A percentile compares a stretch with the other conserved stretches of the same genome.
These are phyloP conservation scores for Inga leiocalycina DNA, from an alignment of 306 rosid genomes.

Conservation along the genomic window DNA sequence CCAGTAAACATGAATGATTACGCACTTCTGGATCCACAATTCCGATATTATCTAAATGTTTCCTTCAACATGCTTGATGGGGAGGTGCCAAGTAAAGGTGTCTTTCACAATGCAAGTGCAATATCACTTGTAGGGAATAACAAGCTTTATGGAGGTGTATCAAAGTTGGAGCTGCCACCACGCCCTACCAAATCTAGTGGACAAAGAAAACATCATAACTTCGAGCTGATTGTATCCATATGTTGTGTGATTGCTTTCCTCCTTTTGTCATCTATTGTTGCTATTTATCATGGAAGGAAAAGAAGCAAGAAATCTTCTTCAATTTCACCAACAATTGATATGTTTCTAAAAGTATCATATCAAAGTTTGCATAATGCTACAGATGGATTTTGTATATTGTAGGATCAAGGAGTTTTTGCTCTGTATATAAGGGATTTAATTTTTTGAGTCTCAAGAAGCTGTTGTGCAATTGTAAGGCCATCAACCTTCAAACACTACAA, in stretches of 20 bases:
- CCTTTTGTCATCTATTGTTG: neutral
- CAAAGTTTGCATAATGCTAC: neutral
- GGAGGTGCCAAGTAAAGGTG: neutral
- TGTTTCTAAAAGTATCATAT: neutral
- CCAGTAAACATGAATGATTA: too few species aligned
- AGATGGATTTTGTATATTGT: neutral
- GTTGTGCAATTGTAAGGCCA: neutral
- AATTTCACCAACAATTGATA: neutral
- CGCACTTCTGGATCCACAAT: too few species aligned
- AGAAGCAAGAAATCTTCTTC: neutral
- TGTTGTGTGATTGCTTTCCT: neutral
- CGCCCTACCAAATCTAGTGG: neutral
- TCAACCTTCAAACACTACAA: neutral
- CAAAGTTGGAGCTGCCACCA: neutral
- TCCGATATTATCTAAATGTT: neutral
- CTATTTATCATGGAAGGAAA: neutral
- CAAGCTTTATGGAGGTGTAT: constrained; percentile 14
- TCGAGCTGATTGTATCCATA: neutral
- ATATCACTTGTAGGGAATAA: neutral
- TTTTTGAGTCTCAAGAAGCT: neutral
- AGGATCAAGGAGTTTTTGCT: neutral
- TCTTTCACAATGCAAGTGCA: neutral
- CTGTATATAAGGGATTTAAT: neutral
- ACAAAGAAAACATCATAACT: neutral
- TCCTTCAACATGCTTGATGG: neutral